Conservation (phyloP, 1,284 basidiomycete genomes). For the Papiliotrema fonsecae region DNA sequence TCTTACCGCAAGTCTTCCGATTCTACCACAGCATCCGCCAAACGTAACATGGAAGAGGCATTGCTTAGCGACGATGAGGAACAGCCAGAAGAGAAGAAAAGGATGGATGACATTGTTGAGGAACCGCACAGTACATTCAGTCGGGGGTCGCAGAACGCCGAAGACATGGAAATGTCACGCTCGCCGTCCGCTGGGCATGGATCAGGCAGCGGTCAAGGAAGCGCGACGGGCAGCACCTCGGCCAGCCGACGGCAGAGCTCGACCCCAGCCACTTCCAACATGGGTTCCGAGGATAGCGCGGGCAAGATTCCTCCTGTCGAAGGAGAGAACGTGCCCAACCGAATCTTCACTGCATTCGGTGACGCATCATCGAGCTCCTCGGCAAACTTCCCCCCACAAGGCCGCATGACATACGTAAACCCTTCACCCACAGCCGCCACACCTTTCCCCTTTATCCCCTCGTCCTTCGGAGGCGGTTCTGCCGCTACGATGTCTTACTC, state of each 20-base stretch:
- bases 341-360: slow-evolving; percentile 1
- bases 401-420: slow-evolving; percentile 30
- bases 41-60: background rate
- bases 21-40: slow-evolving; percentile 1
- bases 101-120: background rate
- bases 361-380: background rate
- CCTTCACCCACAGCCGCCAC: slow-evolving; percentile 27
- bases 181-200: background rate
- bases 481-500: slow-evolving; percentile 8
- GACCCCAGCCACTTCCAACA: slow-evolving; percentile 4
- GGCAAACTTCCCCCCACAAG: background rate
- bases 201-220: slow-evolving; percentile 2
- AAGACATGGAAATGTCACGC: slow-evolving; percentile 1
- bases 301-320: too few species aligned
- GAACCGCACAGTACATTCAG: background rate
- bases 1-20: background rate
- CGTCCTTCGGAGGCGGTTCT: slow-evolving; percentile 17
- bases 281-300: background rate
- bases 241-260: slow-evolving; percentile 5
- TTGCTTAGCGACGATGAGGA: background rate
- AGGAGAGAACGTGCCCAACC: background rate
- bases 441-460: slow-evolving; percentile 17
- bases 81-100: background rate
- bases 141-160: background rate
- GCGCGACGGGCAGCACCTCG: slow-evolving; percentile 5